phyloP scores from a whole-genome alignment of 75 land plant species.

The Selaginella moellendorffii region DNA sequence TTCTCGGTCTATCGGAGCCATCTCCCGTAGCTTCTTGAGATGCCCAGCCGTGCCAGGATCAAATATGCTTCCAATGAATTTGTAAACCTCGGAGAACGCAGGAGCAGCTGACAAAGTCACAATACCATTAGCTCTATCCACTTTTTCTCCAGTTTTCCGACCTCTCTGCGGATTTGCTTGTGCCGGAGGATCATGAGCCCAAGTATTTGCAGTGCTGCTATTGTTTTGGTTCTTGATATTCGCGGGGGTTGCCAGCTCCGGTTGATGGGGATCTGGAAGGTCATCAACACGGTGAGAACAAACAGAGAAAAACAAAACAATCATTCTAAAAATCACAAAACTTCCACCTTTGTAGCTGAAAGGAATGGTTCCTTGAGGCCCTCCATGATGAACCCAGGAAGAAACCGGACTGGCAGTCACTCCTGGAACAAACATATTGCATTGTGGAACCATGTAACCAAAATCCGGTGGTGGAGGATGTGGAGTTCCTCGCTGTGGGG shows the following conservation, averaged over 20 bases:
- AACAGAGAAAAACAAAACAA: too few relatives aligned
- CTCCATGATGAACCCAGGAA: constrained; percentile 21
- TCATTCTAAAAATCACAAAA: too few relatives aligned
- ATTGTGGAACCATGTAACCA: constrained; percentile 8
- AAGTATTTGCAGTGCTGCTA: constrained; percentile 16
- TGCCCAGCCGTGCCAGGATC: constrained; percentile 62
- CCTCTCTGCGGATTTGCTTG: too few relatives aligned
- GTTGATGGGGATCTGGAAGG: constrained; percentile 11
- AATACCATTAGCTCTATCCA: too few relatives aligned
- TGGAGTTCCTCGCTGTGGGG: constrained; percentile 22
- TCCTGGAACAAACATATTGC: background rate
- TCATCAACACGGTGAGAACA: too few relatives aligned
- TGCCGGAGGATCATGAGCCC: too few relatives aligned
- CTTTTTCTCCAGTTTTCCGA: too few relatives aligned
- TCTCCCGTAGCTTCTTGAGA: constrained; percentile 61
- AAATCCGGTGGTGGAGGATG: constrained; percentile 22
- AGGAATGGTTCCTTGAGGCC: constrained; percentile 12
- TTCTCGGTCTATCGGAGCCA: constrained; percentile 88
- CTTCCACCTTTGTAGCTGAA: too few relatives aligned
- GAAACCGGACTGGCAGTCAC: constrained; percentile 16
- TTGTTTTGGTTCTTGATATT: constrained; percentile 8
- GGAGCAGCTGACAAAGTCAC: too few relatives aligned
- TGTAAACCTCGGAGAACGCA: constrained; percentile 86
- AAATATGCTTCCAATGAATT: constrained; percentile 89
- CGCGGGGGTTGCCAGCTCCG: constrained; percentile 3